Percentiles rank a stretch among this genome's conserved stretches.
Evolutionary conservation across 495 filamentous ascomycete genomes (phyloP).

Genomic region (Astrothelium subdiscretum): DNA sequence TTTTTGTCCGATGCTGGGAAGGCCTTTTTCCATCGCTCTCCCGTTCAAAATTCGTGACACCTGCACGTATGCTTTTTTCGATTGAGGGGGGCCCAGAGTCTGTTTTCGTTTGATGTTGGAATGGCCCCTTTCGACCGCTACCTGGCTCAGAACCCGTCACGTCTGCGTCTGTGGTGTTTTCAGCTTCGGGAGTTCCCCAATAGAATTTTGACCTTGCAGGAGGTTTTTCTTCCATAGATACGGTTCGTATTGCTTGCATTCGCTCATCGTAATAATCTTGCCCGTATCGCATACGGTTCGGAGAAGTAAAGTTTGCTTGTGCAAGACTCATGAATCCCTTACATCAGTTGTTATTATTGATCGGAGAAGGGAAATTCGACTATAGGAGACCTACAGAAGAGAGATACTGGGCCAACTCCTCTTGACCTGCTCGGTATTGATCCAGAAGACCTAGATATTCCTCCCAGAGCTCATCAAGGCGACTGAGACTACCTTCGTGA

Average conservation of each 20-base stretch:
- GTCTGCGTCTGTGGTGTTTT: background rate
- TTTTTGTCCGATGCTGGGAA: too few species aligned
- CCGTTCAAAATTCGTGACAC: too few species aligned
- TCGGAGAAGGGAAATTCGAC: too few species aligned
- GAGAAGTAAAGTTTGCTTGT: conserved; percentile 33
- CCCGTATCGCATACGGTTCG: conserved; percentile 25
- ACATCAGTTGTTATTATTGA: background rate
- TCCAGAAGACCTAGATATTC: conserved; percentile 60
- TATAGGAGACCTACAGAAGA: conserved; percentile 35
- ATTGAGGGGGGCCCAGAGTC: too few species aligned
- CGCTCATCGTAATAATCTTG: conserved; percentile 36
- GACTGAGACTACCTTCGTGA: background rate
- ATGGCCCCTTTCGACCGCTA: too few species aligned
- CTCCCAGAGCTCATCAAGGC: conserved; percentile 54
- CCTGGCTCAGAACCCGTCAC: too few species aligned
- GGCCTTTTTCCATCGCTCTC: too few species aligned
- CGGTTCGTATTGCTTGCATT: conserved; percentile 27
- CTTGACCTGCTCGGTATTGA: conserved; percentile 52
- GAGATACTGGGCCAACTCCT: conserved; percentile 41
- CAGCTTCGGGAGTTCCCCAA: too few species aligned
- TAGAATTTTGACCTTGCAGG: too few species aligned
- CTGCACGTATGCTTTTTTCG: too few species aligned
- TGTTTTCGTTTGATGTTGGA: too few species aligned
- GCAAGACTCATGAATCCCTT: conserved; percentile 33
- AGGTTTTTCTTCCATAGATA: too few species aligned